These are phyloP conservation scores for Aspergillus haitiensis DNA, from an alignment of 495 filamentous ascomycete species.

Conservation along the genomic window DNA sequence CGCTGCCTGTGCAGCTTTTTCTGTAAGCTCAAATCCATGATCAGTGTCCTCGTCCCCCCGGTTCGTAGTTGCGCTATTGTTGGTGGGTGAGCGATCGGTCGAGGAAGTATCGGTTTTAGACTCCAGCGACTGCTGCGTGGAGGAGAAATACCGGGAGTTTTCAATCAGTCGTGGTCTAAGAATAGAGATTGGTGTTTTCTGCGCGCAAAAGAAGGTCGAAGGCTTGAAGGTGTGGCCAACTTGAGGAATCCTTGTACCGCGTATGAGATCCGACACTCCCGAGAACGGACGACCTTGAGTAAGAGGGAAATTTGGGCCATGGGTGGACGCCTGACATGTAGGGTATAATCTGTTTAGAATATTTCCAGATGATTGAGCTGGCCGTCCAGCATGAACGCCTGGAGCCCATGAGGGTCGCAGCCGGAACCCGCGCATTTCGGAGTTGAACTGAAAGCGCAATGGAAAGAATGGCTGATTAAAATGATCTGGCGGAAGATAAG, in stretches of 20 bases:
- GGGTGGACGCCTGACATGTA: background rate
- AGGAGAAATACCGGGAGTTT: slow-evolving; percentile 33
- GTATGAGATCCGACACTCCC: slow-evolving; percentile 23
- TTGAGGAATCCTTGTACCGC: slow-evolving; percentile 20
- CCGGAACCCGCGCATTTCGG: slow-evolving; percentile 47
- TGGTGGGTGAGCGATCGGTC: slow-evolving; percentile 21
- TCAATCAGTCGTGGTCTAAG: slow-evolving; percentile 24
- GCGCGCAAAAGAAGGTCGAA: slow-evolving; percentile 22
- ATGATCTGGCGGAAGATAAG: slow-evolving; percentile 28
- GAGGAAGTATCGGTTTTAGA: slow-evolving; percentile 26
- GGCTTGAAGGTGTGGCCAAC: slow-evolving; percentile 17
- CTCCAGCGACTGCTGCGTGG: slow-evolving; percentile 31
- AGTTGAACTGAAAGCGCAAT: slow-evolving; percentile 27
- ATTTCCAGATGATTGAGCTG: slow-evolving; percentile 23
- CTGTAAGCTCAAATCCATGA: slow-evolving; percentile 64
- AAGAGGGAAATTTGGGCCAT: background rate
- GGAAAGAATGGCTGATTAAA: slow-evolving; percentile 26
- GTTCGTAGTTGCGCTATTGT: slow-evolving; percentile 23
- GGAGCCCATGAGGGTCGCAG: slow-evolving; percentile 39
- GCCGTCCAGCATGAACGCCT: slow-evolving; percentile 33
- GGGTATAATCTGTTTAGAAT: slow-evolving; percentile 25
- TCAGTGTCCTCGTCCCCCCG: slow-evolving; percentile 50
- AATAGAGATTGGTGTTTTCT: slow-evolving; percentile 17
- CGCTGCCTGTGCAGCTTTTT: slow-evolving; percentile 83
- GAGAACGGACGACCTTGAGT: slow-evolving; percentile 9